A percentile compares a stretch with the other conserved stretches of the same genome.
Evolutionary conservation across 108 stramenopile genomes (phyloP).

Genomic region (Pseudonitzschia multistriata): DNA sequence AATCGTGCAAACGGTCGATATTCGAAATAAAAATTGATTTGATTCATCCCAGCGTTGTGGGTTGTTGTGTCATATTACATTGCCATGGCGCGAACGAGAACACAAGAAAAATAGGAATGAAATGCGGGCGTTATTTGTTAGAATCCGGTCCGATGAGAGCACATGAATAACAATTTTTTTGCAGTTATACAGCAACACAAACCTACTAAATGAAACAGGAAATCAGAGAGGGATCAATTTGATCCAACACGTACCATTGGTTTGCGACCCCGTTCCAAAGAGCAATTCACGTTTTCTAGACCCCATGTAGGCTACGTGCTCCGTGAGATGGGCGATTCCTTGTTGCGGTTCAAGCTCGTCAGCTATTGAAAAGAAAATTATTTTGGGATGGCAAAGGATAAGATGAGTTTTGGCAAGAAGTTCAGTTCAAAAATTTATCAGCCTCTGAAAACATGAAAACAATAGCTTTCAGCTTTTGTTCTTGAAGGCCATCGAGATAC

Average conservation of each 20-base stretch:
- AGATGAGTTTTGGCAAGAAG: background rate
- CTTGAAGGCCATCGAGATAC: background rate
- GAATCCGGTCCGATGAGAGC: no score
- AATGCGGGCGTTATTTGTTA: background rate
- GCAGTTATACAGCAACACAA: no score
- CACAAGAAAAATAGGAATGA: background rate
- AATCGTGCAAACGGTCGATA: background rate
- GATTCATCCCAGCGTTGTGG: background rate
- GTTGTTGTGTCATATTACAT: slow-evolving; percentile 7
- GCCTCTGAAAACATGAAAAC: background rate
- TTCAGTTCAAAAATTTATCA: background rate
- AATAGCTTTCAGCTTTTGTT: background rate
- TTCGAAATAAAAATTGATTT: background rate
- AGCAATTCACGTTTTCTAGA: slow-evolving; percentile 92
- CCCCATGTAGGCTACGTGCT: slow-evolving; percentile 99
- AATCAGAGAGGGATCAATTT: background rate
- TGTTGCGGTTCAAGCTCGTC: slow-evolving; percentile 93
- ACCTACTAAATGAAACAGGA: background rate
- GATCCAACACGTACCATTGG: slow-evolving; percentile 50
- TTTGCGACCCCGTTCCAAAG: slow-evolving; percentile 93
- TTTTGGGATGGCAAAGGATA: slow-evolving; percentile 8
- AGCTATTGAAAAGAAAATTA: slow-evolving; percentile 44
- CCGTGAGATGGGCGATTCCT: slow-evolving; percentile 97
- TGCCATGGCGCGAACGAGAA: background rate
- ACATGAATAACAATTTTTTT: no score